A percentile compares a stretch with the other conserved stretches of the same genome.
phyloP scores from a whole-genome alignment of 495 filamentous ascomycete genomes.

The Bacidia gigantensis region DNA sequence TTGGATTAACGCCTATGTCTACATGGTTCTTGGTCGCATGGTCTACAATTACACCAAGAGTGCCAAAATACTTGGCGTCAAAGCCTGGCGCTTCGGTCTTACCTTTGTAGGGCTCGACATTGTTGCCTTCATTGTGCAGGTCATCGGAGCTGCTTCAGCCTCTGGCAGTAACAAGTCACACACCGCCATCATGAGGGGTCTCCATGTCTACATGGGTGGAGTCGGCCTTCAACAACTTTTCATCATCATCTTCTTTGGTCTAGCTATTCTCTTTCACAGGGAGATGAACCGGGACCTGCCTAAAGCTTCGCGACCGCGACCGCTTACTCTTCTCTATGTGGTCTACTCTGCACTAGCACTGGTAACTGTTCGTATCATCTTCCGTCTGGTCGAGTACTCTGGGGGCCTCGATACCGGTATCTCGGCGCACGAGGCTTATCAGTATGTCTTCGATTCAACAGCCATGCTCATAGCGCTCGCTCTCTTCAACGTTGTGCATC shows the following conservation, averaged over 20 bases:
- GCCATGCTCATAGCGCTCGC: slow-evolving; percentile 42
- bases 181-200: slow-evolving; percentile 21
- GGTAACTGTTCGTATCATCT: slow-evolving; percentile 47
- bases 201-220: slow-evolving; percentile 48
- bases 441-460: slow-evolving; percentile 41
- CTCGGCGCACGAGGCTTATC: slow-evolving; percentile 38
- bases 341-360: slow-evolving; percentile 37
- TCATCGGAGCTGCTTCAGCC: slow-evolving; percentile 35
- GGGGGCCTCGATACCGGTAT: slow-evolving; percentile 25
- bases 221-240: slow-evolving; percentile 47
- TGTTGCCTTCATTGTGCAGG: slow-evolving; percentile 48
- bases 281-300: slow-evolving; percentile 17
- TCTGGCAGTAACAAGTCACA: slow-evolving; percentile 13
- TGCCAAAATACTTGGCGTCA: slow-evolving; percentile 34
- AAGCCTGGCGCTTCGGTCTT: slow-evolving; percentile 33
- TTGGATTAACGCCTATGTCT: slow-evolving; percentile 53
- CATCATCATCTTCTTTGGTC: slow-evolving; percentile 36
- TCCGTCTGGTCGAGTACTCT: slow-evolving; percentile 43
- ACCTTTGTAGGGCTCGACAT: slow-evolving; percentile 54
- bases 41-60: slow-evolving; percentile 42
- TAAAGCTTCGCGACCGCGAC: slow-evolving; percentile 3
- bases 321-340: slow-evolving; percentile 29
- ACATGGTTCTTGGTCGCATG: slow-evolving; percentile 54
- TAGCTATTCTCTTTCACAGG: slow-evolving; percentile 37
- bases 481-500: slow-evolving; percentile 36